A percentile compares a stretch with the other conserved stretches of the same genome.
phyloP scores from a whole-genome alignment of 1,139 yeast species.

The Casaregolazyma lundiana region DNA sequence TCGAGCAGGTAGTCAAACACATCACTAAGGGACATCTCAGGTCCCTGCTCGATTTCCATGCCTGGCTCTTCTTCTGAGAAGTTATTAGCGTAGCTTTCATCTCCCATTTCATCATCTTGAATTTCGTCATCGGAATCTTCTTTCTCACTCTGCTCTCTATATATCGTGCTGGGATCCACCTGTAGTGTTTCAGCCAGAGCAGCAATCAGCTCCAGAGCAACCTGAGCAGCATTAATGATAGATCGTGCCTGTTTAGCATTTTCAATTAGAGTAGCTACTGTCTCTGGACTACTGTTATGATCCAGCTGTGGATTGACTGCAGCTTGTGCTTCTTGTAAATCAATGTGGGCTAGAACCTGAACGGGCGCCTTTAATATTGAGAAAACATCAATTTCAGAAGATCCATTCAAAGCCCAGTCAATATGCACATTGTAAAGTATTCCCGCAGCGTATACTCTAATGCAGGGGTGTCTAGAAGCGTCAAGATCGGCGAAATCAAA shows the following conservation, averaged over 20 bases:
- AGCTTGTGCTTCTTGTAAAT: slow-evolving; percentile 40
- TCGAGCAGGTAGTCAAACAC: slow-evolving; percentile 17
- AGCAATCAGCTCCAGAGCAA: slow-evolving; percentile 68
- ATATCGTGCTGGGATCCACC: slow-evolving; percentile 26
- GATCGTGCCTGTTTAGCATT: slow-evolving; percentile 46
- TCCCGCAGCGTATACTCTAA: slow-evolving; percentile 4
- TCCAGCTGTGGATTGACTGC: slow-evolving; percentile 23
- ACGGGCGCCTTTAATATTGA: slow-evolving; percentile 23
- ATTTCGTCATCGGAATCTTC: slow-evolving; percentile 16
- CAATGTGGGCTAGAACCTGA: slow-evolving; percentile 31
- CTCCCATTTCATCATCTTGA: slow-evolving; percentile 18
- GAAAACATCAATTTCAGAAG: slow-evolving; percentile 17
- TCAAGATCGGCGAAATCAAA: slow-evolving; percentile 13
- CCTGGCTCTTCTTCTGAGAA: neutral
- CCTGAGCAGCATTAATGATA: slow-evolving; percentile 57
- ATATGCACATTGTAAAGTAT: slow-evolving; percentile 21
- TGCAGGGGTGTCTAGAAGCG: slow-evolving; percentile 10
- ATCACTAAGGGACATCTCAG: slow-evolving; percentile 4
- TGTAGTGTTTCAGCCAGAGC: slow-evolving; percentile 61
- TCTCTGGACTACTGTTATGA: slow-evolving; percentile 42
- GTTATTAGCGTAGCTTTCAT: slow-evolving; percentile 16
- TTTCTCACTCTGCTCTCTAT: slow-evolving; percentile 16
- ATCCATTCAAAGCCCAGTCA: slow-evolving; percentile 11
- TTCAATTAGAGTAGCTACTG: slow-evolving; percentile 39
- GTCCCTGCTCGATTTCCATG: neutral